phyloP scores from a whole-genome alignment of 495 filamentous ascomycete genomes.

The Neurospora sp. region DNA sequence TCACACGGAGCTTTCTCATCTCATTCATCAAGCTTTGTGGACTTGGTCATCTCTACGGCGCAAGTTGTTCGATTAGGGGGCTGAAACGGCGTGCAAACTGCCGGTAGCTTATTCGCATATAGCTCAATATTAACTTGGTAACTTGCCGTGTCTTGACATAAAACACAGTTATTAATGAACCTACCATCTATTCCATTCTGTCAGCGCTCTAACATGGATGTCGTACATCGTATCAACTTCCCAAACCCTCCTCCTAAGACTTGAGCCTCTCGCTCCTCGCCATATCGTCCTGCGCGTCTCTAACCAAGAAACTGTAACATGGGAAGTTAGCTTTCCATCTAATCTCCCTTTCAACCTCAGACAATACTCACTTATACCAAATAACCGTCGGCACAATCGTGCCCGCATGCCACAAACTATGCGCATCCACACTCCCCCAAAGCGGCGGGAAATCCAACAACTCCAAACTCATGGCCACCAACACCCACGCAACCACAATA shows the following conservation, averaged over 20 bases:
- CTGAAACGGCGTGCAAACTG: background rate
- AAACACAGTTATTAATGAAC: background rate
- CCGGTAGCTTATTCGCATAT: background rate
- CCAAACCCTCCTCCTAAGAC: slow-evolving; percentile 7
- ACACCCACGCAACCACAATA: slow-evolving; percentile 84
- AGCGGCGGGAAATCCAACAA: slow-evolving; percentile 87
- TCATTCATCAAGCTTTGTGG: background rate
- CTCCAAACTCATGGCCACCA: slow-evolving; percentile 91
- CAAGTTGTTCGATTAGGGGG: background rate
- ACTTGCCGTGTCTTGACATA: background rate
- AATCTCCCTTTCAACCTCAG: background rate
- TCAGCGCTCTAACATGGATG: too few species aligned
- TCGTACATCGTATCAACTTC: too few species aligned
- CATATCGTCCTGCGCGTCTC: slow-evolving; percentile 68
- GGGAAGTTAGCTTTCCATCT: background rate
- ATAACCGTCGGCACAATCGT: slow-evolving; percentile 81
- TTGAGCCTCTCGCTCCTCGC: slow-evolving; percentile 32
- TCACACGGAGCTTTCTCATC: background rate
- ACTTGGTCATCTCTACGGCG: background rate
- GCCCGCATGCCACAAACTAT: slow-evolving; percentile 91
- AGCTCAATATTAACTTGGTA: background rate
- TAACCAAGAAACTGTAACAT: slow-evolving; percentile 57
- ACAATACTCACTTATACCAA: slow-evolving; percentile 79
- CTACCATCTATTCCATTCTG: too few species aligned
- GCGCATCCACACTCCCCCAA: slow-evolving; percentile 77